Evolutionary conservation across 1,139 yeast genomes (phyloP), one percentile per base, ranked within the genome.

Genomic region (Pichia sp.): DNA sequence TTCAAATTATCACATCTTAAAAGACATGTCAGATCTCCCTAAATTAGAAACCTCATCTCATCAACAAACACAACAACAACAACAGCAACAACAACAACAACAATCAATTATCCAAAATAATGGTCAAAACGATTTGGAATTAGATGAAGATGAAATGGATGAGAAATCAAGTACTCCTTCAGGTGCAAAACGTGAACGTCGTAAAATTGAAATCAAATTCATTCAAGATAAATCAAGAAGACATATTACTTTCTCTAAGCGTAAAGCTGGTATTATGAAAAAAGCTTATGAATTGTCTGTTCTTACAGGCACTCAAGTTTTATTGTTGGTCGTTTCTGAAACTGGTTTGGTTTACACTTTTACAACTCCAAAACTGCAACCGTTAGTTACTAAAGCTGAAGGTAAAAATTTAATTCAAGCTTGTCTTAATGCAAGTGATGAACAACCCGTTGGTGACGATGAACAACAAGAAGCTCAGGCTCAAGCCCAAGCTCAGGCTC

Each of bases 191-290:
- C 80, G 89, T 64, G 97, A 92, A 69, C 80, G 97, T 70, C 84
- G 97, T 71, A 92, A 92, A 70, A 92, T 92, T 64, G 97, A 92
- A 68, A 92, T 92, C 68, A 88, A 89, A 72, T 92, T 92, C 64
- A 92, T 92, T 62, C 96, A 90, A 69, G 97, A 92, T 69, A 92
- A 92, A 71, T 87, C 96, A 30, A 82, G 97, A 68, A 88, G 98
- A 64, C 98, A 92, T 69, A 92, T 92, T 59, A 92, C 98, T 26
- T 92, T 92, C 62, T 87, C 96, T 47, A 92, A 92, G 72, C 85
- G 98, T 69, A 90, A 92, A 70, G 97, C 97, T 40, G 98, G 98
- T 56, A 92, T 92, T 62, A 92, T 92, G 98, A 92, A 92, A 71
- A 92, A 85, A 72, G 98, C 98, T 18, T 92, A 92, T 69, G 98